Evolutionary conservation across 257 asterid genomes (phyloP), one percentile per base, ranked within the genome.

Genomic region (Nicotiana sylvestris): DNA sequence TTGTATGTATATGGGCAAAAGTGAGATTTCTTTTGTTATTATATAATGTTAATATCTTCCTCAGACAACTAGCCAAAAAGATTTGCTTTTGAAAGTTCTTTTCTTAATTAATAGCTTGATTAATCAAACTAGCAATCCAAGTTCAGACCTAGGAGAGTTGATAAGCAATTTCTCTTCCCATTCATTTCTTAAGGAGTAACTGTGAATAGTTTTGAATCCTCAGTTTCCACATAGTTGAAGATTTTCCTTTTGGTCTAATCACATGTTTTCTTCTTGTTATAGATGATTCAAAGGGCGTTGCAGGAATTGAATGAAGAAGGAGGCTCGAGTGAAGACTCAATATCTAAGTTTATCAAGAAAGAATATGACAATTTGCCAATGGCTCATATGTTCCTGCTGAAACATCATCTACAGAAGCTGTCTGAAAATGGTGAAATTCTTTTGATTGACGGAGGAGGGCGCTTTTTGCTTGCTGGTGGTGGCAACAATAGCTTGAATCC

Each of bases 201-300:
- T 21, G 2, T 61, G 27, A 57, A 57, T 18, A 57, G 62, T 57
- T 57, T 57, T 57, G 27, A 18, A 21, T 9, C 66, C 66, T 60
- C 13, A 16, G 21, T 9, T 29, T 3, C 17, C 1, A 11, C 55
- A 51, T 25, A 29, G 11, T 49, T 2, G 9, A 35, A 9, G 27
- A 1, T 18, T 17, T 83, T 53, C 30, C 9, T 37, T 55, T 25
- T 55, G 8, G 13, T 68, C 33, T 84, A 17, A 78, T 69, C 27
- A 55, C 51, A 35, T 17, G 39, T 53, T 64, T 77, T 80, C 78
- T 74, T 25, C 69, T 78, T 27, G 82, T 17, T 83, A 78, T 84
- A 92, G 93, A 93, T 93, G 96, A 89, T 91, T 82, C 86, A 88
- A 82, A 84, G 85, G 66, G 96, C 97, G 4, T 83, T 93, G 64